Conservation (phyloP, 2,329 filamentous ascomycete species). For the Aspergillus sp. region DNA sequence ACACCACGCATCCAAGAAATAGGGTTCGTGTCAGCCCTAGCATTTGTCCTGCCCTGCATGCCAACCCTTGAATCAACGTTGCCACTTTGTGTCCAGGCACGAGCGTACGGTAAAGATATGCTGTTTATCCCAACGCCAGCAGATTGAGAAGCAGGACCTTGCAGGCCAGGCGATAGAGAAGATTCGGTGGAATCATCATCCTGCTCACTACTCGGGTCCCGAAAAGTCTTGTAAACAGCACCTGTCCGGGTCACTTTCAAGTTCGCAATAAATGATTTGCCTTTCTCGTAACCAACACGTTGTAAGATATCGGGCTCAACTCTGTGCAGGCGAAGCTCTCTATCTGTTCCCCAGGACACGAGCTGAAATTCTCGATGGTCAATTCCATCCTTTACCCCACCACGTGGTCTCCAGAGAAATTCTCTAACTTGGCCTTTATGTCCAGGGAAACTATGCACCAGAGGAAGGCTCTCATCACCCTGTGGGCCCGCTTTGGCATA, state of each 20-base stretch:
- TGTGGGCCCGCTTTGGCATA: conserved; percentile 12
- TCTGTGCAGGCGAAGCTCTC: conserved; percentile 72
- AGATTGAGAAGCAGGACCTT: conserved; percentile 14
- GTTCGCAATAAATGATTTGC: conserved; percentile 58
- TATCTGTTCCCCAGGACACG: conserved; percentile 88
- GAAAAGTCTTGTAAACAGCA: conserved; percentile 79
- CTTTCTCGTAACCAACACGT: conserved; percentile 69
- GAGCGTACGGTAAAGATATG: conserved; percentile 52
- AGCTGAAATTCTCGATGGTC: conserved; percentile 89
- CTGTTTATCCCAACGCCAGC: conserved; percentile 41
- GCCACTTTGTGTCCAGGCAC: conserved; percentile 37
- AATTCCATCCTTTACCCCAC: conserved; percentile 60
- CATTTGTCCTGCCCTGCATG: conserved; percentile 44
- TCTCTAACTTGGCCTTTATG: conserved; percentile 72
- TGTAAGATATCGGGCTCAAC: conserved; percentile 61
- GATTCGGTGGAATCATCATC: conserved; percentile 50
- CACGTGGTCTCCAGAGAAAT: conserved; percentile 82
- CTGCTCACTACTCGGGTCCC: conserved; percentile 60
- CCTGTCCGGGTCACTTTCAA: conserved; percentile 76
- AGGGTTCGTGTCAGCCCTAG: conserved; percentile 51
- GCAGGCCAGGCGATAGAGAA: conserved; percentile 22
- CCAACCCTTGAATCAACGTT: conserved; percentile 45
- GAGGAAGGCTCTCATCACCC: conserved; percentile 29
- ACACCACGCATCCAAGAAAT: conserved; percentile 64
- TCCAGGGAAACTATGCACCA: conserved; percentile 50